Evolutionary conservation across 306 rosid species (phyloP).

Genomic region (Casuarina cunninghamiana): DNA sequence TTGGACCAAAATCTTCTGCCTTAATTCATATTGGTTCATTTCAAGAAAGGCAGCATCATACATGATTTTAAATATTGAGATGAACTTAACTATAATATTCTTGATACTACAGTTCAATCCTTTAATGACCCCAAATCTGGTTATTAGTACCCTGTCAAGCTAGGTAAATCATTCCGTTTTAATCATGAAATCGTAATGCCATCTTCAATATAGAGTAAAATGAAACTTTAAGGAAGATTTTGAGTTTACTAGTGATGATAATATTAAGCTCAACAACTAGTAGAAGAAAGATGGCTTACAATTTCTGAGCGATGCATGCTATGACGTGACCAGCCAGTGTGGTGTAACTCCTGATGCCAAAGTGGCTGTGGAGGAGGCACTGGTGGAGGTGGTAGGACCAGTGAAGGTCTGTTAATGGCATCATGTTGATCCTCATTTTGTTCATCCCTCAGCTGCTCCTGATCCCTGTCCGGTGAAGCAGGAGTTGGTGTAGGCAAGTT

Average conservation of each 20-base stretch:
- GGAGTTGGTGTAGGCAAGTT: slow-evolving; percentile 70
- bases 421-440: slow-evolving; percentile 76
- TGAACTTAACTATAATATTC: slow-evolving; percentile 14
- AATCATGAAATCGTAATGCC: neutral
- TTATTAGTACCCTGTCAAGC: neutral
- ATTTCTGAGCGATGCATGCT: slow-evolving; percentile 96
- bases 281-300: slow-evolving; percentile 52
- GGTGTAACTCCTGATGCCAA: slow-evolving; percentile 95
- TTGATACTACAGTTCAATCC: slow-evolving; percentile 7
- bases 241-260: neutral
- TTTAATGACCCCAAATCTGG: slow-evolving; percentile 4
- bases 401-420: slow-evolving; percentile 73
- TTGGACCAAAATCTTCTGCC: neutral
- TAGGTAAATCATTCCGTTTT: neutral
- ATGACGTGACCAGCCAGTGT: slow-evolving; percentile 97
- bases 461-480: slow-evolving; percentile 68
- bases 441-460: slow-evolving; percentile 68
- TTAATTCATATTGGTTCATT: neutral
- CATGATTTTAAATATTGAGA: neutral
- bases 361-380: slow-evolving; percentile 98
- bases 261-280: slow-evolving; percentile 10
- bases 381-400: slow-evolving; percentile 86
- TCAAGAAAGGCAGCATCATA: slow-evolving; percentile 10
- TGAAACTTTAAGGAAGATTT: neutral
- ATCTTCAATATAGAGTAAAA: neutral